Conservation (phyloP, 2,329 filamentous ascomycete species). For the Sclerotinia borealis region DNA sequence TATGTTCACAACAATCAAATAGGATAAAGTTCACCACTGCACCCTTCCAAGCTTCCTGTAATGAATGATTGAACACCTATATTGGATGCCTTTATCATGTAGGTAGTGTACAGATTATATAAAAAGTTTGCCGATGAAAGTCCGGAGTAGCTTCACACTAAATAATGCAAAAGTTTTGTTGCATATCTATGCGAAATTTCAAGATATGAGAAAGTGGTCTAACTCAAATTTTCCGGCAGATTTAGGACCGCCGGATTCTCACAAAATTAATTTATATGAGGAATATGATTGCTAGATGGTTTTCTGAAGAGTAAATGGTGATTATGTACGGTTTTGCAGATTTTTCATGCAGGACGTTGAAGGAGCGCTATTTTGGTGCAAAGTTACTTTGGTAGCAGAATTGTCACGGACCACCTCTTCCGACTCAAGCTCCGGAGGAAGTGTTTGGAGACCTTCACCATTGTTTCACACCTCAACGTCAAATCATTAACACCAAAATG, state of each 20-base stretch:
- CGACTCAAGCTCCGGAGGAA: neutral
- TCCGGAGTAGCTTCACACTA: neutral
- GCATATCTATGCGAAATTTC: neutral
- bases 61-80: neutral
- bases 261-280: neutral
- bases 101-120: neutral
- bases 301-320: neutral
- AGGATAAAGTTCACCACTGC: neutral
- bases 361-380: neutral
- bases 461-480: neutral
- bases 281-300: neutral
- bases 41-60: too few relatives aligned
- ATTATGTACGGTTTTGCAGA: neutral
- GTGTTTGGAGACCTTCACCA: neutral
- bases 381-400: fast-evolving
- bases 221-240: neutral
- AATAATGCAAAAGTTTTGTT: neutral
- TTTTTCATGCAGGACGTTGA: neutral
- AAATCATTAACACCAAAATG: neutral
- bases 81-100: neutral
- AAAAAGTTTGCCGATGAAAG: neutral
- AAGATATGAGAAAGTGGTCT: neutral
- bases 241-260: neutral
- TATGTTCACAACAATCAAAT: neutral
- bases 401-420: neutral